These are phyloP conservation scores for Wickerhamiella spandovensis DNA, from an alignment of 805 yeast genomes.

Conservation along the genomic window DNA sequence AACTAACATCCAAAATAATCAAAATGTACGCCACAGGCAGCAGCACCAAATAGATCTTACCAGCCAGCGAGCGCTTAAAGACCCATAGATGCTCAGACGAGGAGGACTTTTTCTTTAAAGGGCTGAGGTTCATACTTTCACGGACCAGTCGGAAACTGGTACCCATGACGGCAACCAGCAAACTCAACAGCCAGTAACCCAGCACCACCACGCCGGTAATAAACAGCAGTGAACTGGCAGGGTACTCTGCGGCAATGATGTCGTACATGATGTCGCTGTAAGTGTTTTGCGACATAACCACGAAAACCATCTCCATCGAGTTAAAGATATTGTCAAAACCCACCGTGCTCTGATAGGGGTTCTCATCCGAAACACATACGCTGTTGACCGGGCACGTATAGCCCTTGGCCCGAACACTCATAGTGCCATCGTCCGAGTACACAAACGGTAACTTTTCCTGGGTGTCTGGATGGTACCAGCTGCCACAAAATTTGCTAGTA, in stretches of 20 bases:
- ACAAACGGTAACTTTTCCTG: slow-evolving; percentile 40
- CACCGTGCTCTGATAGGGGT: slow-evolving; percentile 58
- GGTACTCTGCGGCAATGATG: slow-evolving; percentile 69
- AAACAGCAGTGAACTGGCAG: slow-evolving; percentile 55
- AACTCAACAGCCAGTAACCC: slow-evolving; percentile 73
- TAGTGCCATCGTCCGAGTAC: slow-evolving; percentile 3
- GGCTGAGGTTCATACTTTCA: neutral
- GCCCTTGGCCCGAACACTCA: slow-evolving; percentile 50
- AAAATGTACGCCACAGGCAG: slow-evolving; percentile 27
- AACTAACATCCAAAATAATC: slow-evolving; percentile 33
- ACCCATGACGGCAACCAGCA: slow-evolving; percentile 77
- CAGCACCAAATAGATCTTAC: slow-evolving; percentile 20
- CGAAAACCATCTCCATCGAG: slow-evolving; percentile 75
- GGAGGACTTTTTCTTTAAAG: neutral
- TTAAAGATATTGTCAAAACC: slow-evolving; percentile 75
- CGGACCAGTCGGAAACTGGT: slow-evolving; percentile 58
- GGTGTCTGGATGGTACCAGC: slow-evolving; percentile 40
- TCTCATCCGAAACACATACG: slow-evolving; percentile 43
- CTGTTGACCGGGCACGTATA: slow-evolving; percentile 70
- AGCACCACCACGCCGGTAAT: slow-evolving; percentile 58
- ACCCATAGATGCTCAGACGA: neutral
- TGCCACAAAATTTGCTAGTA: slow-evolving; percentile 69
- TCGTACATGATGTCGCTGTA: slow-evolving; percentile 84
- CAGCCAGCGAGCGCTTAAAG: neutral
- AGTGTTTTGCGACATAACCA: slow-evolving; percentile 79